Conservation (phyloP, 805 yeast species). For the Lipomyces yamadae region DNA sequence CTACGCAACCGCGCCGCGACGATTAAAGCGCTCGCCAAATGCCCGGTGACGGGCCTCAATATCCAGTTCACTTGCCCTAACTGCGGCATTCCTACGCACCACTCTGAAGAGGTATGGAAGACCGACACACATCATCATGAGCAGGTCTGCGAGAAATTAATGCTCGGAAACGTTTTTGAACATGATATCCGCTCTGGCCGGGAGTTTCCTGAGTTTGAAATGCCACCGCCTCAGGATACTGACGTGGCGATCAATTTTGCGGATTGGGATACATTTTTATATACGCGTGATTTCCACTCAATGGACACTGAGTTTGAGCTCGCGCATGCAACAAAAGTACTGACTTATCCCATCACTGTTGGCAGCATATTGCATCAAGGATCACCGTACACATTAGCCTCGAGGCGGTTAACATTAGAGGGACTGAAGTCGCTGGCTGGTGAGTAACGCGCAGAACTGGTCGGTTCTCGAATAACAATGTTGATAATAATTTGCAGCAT, state of each 20-base stretch:
- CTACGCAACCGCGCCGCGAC: constrained; percentile 89
- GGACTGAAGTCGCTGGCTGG: constrained; percentile 86
- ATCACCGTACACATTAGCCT: constrained; percentile 90
- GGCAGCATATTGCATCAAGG: constrained; percentile 80
- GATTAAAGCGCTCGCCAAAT: constrained; percentile 68
- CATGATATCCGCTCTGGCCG: constrained; percentile 95
- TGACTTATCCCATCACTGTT: constrained; percentile 90
- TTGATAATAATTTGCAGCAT: constrained; percentile 52
- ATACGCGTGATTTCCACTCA: constrained; percentile 88
- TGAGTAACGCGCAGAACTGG: not conserved
- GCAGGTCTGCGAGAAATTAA: constrained; percentile 71
- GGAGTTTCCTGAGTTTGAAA: constrained; percentile 92
- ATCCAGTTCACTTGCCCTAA: constrained; percentile 87
- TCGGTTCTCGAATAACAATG: not conserved
- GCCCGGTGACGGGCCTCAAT: constrained; percentile 85
- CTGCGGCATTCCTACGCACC: constrained; percentile 97
- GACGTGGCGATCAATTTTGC: constrained; percentile 76
- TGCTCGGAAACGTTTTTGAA: constrained; percentile 88
- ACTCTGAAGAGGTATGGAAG: constrained; percentile 87
- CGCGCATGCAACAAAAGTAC: constrained; percentile 93
- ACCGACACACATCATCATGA: constrained; percentile 73
- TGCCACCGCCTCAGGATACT: constrained; percentile 77
- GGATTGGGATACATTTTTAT: constrained; percentile 91
- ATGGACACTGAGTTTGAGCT: constrained; percentile 97
- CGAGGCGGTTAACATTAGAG: constrained; percentile 71